Conservation (phyloP, 208 protist species). For the Hexamita inflata region DNA sequence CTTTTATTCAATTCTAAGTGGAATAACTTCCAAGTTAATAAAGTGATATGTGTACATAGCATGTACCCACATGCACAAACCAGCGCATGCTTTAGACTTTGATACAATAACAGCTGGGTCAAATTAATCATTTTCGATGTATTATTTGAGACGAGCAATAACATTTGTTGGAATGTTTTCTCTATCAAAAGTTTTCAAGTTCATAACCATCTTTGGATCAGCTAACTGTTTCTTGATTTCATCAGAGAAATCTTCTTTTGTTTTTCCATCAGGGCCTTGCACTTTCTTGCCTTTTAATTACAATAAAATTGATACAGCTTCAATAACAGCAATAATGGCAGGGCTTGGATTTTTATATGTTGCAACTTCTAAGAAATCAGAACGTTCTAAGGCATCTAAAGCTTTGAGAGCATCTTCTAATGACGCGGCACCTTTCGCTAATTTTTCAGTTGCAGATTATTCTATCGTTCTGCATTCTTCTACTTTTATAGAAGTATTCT, state of each 20-base stretch:
- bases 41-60: background rate
- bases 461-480: no score
- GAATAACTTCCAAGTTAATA: background rate
- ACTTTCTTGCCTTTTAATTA: no score
- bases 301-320: no score
- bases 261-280: no score
- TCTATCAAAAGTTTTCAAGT: background rate
- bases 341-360: no score
- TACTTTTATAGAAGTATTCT: no score
- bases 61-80: background rate
- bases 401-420: no score
- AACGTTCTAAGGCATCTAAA: no score
- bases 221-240: background rate
- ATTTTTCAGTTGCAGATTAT: no score
- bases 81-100: background rate
- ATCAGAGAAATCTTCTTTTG: background rate
- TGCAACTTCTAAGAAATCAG: no score
- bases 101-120: background rate
- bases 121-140: background rate
- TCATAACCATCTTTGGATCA: background rate
- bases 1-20: background rate
- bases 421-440: no score
- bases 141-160: background rate
- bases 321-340: no score
- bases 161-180: background rate